phyloP scores from a whole-genome alignment of 1,284 basidiomycete species.

The Cystobasidium pallidum region DNA sequence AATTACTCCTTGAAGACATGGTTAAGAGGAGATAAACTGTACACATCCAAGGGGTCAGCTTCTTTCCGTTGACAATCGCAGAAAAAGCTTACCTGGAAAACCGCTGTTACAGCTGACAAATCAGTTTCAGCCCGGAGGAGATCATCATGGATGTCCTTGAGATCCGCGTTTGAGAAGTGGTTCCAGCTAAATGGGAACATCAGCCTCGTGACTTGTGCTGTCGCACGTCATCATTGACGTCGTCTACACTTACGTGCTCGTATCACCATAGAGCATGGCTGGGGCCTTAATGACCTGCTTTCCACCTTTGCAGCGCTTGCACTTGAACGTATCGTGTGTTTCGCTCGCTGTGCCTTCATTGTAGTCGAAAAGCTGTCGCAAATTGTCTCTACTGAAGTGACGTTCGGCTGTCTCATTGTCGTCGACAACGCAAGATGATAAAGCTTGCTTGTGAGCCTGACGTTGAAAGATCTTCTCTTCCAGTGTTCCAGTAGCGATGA shows the following conservation, averaged over 20 bases:
- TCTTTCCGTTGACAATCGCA: no score
- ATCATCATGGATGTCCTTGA: conserved; percentile 93
- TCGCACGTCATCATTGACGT: not conserved
- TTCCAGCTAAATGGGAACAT: conserved; percentile 76
- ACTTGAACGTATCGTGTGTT: conserved; percentile 98
- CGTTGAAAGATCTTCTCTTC: conserved; percentile 80
- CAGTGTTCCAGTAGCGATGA: conserved; percentile 95
- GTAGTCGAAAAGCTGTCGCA: conserved; percentile 81
- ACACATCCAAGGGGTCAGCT: no score
- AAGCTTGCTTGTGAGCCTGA: conserved; percentile 86
- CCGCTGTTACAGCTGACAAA: conserved; percentile 69
- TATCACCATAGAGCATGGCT: conserved; percentile 91
- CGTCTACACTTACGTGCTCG: conserved; percentile 77
- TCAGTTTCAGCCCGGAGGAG: conserved; percentile 87
- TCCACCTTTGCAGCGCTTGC: conserved; percentile 79
- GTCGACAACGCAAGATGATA: conserved; percentile 96
- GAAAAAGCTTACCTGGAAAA: conserved; percentile 56
- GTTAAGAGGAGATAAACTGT: conserved; percentile 42
- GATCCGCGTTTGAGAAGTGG: conserved; percentile 85
- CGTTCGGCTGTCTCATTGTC: conserved; percentile 94
- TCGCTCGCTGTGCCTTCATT: conserved; percentile 79
- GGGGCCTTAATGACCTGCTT: conserved; percentile 80
- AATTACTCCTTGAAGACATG: not conserved
- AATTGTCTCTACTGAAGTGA: conserved; percentile 87
- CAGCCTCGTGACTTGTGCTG: not conserved